phyloP scores from a whole-genome alignment of 257 asterid species.

The Ilex asprella region DNA sequence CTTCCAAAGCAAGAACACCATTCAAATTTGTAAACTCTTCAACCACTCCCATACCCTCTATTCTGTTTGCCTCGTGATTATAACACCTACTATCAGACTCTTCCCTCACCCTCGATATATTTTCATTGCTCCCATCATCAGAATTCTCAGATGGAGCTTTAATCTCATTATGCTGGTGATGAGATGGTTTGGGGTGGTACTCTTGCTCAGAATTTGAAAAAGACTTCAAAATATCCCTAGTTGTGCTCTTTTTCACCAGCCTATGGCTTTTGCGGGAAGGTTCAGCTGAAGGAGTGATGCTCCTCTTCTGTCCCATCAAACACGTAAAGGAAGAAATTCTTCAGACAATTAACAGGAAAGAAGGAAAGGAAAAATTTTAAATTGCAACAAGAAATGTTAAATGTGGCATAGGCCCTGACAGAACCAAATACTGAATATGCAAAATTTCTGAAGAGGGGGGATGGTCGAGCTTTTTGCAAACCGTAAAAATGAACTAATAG shows the following conservation, averaged over 20 bases:
- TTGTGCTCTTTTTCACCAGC: slow-evolving; percentile 45
- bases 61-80: slow-evolving; percentile 14
- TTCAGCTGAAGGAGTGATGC: slow-evolving; percentile 11
- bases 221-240: slow-evolving; percentile 24
- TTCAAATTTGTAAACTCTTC: slow-evolving; percentile 25
- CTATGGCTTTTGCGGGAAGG: slow-evolving; percentile 35
- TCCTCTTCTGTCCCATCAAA: slow-evolving; percentile 2
- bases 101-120: slow-evolving; percentile 18
- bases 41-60: slow-evolving; percentile 17
- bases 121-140: slow-evolving; percentile 26
- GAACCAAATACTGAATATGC: too few species aligned
- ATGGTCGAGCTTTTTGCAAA: too few species aligned
- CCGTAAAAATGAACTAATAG: too few species aligned
- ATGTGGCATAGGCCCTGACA: too few species aligned
- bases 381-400: too few species aligned
- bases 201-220: slow-evolving; percentile 31
- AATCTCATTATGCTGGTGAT: slow-evolving; percentile 15
- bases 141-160: slow-evolving; percentile 17
- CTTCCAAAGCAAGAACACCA: slow-evolving; percentile 17
- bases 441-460: too few species aligned
- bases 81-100: slow-evolving; percentile 16
- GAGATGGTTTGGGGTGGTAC: slow-evolving; percentile 9
- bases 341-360: slow-evolving; percentile 16
- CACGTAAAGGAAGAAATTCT: slow-evolving; percentile 20
- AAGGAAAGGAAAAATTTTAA: too few species aligned